Evolutionary conservation across 1,284 basidiomycete species (phyloP), one percentile per base, ranked within the genome.

Genomic region (Apiotrichum montevideense): DNA sequence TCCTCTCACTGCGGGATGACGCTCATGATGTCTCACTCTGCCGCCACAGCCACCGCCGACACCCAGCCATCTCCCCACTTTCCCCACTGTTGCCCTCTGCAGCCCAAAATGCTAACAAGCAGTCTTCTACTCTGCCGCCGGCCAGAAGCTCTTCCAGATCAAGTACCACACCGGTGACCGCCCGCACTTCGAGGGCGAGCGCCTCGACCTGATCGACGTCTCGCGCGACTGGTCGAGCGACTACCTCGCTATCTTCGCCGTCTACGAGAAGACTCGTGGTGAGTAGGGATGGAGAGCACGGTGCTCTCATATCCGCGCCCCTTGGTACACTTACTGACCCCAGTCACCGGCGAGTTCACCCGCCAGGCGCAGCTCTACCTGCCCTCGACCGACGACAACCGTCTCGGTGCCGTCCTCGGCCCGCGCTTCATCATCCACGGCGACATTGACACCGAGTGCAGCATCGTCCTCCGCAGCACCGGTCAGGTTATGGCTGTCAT

Each of bases 401-500:
- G 53, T 32, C 40, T 34, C 46, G 35, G 39, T 29, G 47, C 43
- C n/a, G 48, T 50, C 35, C 33, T 11, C 33, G 53, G 53, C 40
- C 53, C 53, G 4, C 46, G 53, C 46, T 41, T 54, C 46, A 49
- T 49, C 45, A n/a, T 55, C 35, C 41, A 42, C 32, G 54, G 54
- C 54, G 43, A 45, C 41, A 13, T 55, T 13, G 48, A 55, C 54
- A 54, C 7, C 6, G 46, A 42, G 40, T 48, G 46, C n/a, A 13
- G 29, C 9, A 32, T 55, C 10, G 43, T 55, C 29, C 47, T 50
- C 48, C 15, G 35, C 35, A 29, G 39, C 13, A 50, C 56, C 13
- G 56, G 56, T 43, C 52, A 58, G 52, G 52, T 51, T 29, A 15
- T 58, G n/a, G 56, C 52, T 35, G 45, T 46, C 39, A 42, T 51